phyloP scores from a whole-genome alignment of 768 basidiomycete genomes.

The Cyathus striatus region DNA sequence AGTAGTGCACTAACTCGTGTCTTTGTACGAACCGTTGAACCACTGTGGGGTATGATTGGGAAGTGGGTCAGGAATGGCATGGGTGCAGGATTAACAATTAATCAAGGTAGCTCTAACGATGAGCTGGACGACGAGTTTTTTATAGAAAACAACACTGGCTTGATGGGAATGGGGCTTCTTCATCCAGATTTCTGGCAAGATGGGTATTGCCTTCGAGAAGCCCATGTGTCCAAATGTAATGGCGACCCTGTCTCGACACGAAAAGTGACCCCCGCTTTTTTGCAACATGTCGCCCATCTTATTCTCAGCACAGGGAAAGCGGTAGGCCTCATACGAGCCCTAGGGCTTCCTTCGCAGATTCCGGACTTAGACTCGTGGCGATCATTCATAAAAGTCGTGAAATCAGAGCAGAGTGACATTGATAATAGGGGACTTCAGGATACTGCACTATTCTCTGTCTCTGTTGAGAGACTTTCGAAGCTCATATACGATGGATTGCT shows the following conservation, averaged over 20 bases:
- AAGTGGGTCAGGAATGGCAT: slow-evolving; percentile 73
- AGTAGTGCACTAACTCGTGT: slow-evolving; percentile 56
- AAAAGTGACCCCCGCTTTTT: slow-evolving; percentile 45
- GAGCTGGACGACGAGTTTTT: slow-evolving; percentile 75
- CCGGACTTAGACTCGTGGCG: slow-evolving; percentile 30
- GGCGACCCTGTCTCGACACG: slow-evolving; percentile 10
- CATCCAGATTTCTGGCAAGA: slow-evolving; percentile 81
- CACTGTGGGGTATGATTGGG: slow-evolving; percentile 69
- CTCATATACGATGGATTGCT: slow-evolving; percentile 60
- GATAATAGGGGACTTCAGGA: slow-evolving; percentile 5
- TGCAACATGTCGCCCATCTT: slow-evolving; percentile 52
- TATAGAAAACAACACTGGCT: slow-evolving; percentile 59
- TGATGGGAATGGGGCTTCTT: slow-evolving; percentile 42
- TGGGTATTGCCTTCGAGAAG: slow-evolving; percentile 56
- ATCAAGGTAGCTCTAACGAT: slow-evolving; percentile 18
- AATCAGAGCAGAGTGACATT: slow-evolving; percentile 13
- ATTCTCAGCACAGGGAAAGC: slow-evolving; percentile 72
- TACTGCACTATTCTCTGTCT: slow-evolving; percentile 37
- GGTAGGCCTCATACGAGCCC: slow-evolving; percentile 64
- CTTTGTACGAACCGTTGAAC: slow-evolving; percentile 60
- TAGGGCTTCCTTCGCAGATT: slow-evolving; percentile 32
- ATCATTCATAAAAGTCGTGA: slow-evolving; percentile 36
- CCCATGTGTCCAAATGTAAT: slow-evolving; percentile 19
- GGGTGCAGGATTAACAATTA: slow-evolving; percentile 38
- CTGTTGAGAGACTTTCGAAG: slow-evolving; percentile 56